phyloP scores from a whole-genome alignment of 805 yeast genomes.

The Barnettozyma populi region DNA sequence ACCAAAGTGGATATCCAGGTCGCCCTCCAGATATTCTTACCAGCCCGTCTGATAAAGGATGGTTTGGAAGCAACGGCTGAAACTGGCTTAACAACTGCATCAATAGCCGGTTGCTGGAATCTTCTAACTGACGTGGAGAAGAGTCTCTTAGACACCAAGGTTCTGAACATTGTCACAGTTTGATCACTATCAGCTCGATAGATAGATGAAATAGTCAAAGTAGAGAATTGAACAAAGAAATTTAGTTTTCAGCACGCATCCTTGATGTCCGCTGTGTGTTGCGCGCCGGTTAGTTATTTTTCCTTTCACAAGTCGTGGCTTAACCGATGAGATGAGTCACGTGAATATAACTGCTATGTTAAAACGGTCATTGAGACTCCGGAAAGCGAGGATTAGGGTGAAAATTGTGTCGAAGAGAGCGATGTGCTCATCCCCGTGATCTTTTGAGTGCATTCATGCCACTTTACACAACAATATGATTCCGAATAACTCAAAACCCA shows the following conservation, averaged over 20 bases:
- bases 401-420: background rate
- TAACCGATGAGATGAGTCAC: background rate
- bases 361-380: background rate
- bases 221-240: too few relatives aligned
- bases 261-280: background rate
- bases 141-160: constrained; percentile 6
- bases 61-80: constrained; percentile 11
- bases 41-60: constrained; percentile 22
- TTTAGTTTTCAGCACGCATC: background rate
- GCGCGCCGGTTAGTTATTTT: background rate
- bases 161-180: constrained; percentile 8
- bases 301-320: background rate
- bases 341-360: background rate
- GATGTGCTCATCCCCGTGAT: background rate
- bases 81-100: constrained; percentile 8
- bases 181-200: background rate
- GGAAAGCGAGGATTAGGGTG: background rate
- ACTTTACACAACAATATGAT: background rate
- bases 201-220: background rate
- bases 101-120: constrained; percentile 6
- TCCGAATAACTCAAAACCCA: background rate
- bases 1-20: constrained; percentile 46
- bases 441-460: background rate
- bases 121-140: constrained; percentile 9
- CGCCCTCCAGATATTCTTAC: constrained; percentile 36